These are phyloP conservation scores for Lecanoromycetidae sp. DNA, from an alignment of 2,329 filamentous ascomycete species.

Conservation along the genomic window DNA sequence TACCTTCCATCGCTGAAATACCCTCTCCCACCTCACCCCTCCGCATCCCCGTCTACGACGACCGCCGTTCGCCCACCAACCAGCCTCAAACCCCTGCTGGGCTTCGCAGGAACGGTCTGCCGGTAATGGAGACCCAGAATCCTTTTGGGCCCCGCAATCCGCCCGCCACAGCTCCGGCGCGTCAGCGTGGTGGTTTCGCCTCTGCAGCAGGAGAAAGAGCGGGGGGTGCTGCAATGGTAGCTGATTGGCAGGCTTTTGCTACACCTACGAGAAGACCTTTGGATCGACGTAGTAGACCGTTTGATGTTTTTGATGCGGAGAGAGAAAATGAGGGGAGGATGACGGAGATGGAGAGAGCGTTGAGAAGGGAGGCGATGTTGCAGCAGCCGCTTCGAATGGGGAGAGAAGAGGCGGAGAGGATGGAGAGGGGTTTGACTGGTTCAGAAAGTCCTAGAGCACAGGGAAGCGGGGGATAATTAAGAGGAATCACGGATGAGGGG, in stretches of 20 bases:
- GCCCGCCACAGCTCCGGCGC: too few species aligned
- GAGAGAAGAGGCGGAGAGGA: slow-evolving; percentile 11
- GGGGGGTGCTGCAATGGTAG: background rate
- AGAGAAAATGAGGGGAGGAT: slow-evolving; percentile 8
- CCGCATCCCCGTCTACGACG: slow-evolving; percentile 33
- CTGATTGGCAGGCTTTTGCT: slow-evolving; percentile 2
- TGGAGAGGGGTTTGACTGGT: slow-evolving; percentile 14
- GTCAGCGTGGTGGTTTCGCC: too few species aligned
- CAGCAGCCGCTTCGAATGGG: slow-evolving; percentile 5
- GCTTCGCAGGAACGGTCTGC: slow-evolving; percentile 25
- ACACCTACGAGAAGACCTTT: slow-evolving; percentile 11
- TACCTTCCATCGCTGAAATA: slow-evolving; percentile 2
- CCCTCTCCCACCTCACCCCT: background rate
- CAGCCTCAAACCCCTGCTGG: slow-evolving; percentile 43
- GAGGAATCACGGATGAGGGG: too few species aligned
- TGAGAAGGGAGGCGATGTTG: slow-evolving; percentile 1
- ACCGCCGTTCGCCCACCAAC: slow-evolving; percentile 31
- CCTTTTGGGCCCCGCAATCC: slow-evolving; percentile 14
- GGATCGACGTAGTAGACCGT: too few species aligned
- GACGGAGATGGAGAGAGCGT: slow-evolving; percentile 7
- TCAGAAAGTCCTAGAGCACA: too few species aligned
- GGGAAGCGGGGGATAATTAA: too few species aligned
- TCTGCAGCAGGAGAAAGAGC: background rate
- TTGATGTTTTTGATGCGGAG: background rate
- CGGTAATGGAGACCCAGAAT: slow-evolving; percentile 3